Evolutionary conservation across 169 alveolate species (phyloP).

Genomic region (Theileria equi): DNA sequence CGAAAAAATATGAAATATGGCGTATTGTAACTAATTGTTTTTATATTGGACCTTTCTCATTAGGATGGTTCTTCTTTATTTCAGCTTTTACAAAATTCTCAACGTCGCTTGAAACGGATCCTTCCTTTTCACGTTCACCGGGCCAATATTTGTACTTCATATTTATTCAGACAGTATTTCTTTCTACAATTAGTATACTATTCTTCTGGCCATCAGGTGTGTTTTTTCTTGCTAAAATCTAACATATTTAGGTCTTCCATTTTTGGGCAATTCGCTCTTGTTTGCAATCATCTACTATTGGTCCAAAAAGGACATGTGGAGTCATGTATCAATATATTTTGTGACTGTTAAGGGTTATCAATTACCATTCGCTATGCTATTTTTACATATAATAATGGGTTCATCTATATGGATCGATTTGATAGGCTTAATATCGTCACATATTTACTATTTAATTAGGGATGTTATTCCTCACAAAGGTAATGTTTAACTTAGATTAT

Average conservation of each 20-base stretch:
- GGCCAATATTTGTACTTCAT: conserved; percentile 82
- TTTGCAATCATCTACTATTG: conserved; percentile 82
- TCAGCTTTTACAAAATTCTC: conserved; percentile 79
- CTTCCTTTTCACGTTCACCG: conserved; percentile 65
- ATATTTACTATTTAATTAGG: conserved; percentile 74
- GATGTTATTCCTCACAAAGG: conserved; percentile 82
- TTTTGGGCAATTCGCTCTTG: conserved; percentile 71
- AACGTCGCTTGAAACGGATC: conserved; percentile 73
- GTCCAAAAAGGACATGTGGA: conserved; percentile 84
- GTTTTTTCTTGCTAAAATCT: conserved; percentile 40
- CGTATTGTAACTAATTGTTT: conserved; percentile 78
- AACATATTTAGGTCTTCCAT: conserved; percentile 64
- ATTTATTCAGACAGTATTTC: conserved; percentile 66
- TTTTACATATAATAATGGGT: conserved; percentile 83
- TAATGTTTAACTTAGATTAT: not conserved
- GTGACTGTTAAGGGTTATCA: conserved; percentile 82
- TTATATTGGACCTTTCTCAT: conserved; percentile 83
- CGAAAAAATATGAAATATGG: conserved; percentile 75
- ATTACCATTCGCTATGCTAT: conserved; percentile 82
- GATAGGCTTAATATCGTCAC: conserved; percentile 85
- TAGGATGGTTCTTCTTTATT: conserved; percentile 79
- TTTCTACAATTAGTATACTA: conserved; percentile 65
- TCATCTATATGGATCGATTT: conserved; percentile 81
- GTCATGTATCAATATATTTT: conserved; percentile 77
- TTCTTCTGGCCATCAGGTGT: conserved; percentile 81